Base-by-base conservation (phyloP, 106 monocot genomes). In the Ottelia alismoides region DNA sequence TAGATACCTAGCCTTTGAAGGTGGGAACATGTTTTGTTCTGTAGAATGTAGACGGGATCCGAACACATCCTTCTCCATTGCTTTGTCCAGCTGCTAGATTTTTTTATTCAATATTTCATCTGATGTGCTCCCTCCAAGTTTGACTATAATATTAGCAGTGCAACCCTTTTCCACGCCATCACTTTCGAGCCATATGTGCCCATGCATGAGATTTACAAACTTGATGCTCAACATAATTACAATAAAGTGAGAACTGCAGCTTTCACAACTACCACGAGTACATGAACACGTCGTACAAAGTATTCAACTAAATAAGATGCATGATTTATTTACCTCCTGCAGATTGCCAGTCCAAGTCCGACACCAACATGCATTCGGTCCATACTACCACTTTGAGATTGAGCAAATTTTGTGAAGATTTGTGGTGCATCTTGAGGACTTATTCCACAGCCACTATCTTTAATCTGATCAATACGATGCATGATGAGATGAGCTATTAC, bases 271-370 rank as follows among this genome's bases (percentile, higher is more conserved):
- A n/a, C n/a, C n/a, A n/a, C n/a, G n/a, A n/a, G n/a, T n/a, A n/a
- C n/a, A n/a, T n/a, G n/a, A n/a, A n/a, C n/a, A n/a, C n/a, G n/a
- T n/a, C n/a, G n/a, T n/a, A n/a, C n/a, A n/a, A n/a, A n/a, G n/a
- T n/a, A n/a, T n/a, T n/a, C n/a, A n/a, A n/a, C n/a, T n/a, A n/a
- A n/a, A n/a, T n/a, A n/a, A n/a, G n/a, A n/a, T n/a, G 21, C 30
- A 7, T 57, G 2, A 21, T 50, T 24, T 20, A 22, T 25, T 51
- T 83, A 93, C 93, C 93, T 94, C 61, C 78, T 94, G 61, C 84
- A 88, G 28, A 94, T 83, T 22, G 93, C 93, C 50, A 94, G 80
- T 45, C 93, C 93, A 22, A 94, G 84, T 47, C 93, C 93, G 16
- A 52, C 76, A 55, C 88, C 84, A 53, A 35, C 80, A 45, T 78